phyloP scores from a whole-genome alignment of 2,329 filamentous ascomycete genomes.

The Colletotrichum shisoi region DNA sequence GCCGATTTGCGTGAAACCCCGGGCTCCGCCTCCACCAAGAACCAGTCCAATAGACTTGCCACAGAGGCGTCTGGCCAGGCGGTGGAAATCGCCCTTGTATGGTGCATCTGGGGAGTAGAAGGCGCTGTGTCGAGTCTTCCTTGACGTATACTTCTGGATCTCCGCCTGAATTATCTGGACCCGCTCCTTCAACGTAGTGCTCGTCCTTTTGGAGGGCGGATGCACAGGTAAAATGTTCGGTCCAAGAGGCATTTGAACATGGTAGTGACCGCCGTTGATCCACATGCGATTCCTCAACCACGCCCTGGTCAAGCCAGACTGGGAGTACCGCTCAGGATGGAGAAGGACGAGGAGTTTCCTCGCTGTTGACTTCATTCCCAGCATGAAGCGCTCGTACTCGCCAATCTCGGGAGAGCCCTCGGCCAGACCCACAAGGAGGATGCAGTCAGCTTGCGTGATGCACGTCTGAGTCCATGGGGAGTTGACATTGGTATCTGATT shows the following conservation, averaged over 20 bases:
- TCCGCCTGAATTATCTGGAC: conserved; percentile 96
- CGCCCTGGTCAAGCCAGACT: conserved; percentile 81
- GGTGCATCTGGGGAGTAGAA: conserved; percentile 91
- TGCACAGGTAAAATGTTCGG: conserved; percentile 78
- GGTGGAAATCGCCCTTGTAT: conserved; percentile 96
- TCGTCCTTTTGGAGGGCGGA: conserved; percentile 77
- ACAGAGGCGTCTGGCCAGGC: conserved; percentile 85
- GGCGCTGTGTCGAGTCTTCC: conserved; percentile 85
- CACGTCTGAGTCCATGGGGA: conserved; percentile 98
- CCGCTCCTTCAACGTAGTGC: conserved; percentile 85
- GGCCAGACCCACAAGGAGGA: conserved; percentile 88
- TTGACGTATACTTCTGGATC: conserved; percentile 96
- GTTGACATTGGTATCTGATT: conserved; percentile 90
- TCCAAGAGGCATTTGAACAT: conserved; percentile 93
- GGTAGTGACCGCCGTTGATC: conserved; percentile 98
- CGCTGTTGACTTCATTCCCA: conserved; percentile 97
- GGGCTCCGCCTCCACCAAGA: conserved; percentile 88
- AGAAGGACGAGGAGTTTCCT: conserved; percentile 90
- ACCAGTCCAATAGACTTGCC: conserved; percentile 95
- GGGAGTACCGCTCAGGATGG: conserved; percentile 87
- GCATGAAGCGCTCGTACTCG: conserved; percentile 94
- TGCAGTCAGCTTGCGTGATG: conserved; percentile 95
- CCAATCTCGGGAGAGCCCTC: conserved; percentile 90
- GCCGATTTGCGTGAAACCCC: conserved; percentile 90
- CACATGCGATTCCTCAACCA: conserved; percentile 94